Evolutionary conservation across 495 filamentous ascomycete genomes (phyloP), one percentile per base, ranked within the genome.

Genomic region (Evernia prunastri): DNA sequence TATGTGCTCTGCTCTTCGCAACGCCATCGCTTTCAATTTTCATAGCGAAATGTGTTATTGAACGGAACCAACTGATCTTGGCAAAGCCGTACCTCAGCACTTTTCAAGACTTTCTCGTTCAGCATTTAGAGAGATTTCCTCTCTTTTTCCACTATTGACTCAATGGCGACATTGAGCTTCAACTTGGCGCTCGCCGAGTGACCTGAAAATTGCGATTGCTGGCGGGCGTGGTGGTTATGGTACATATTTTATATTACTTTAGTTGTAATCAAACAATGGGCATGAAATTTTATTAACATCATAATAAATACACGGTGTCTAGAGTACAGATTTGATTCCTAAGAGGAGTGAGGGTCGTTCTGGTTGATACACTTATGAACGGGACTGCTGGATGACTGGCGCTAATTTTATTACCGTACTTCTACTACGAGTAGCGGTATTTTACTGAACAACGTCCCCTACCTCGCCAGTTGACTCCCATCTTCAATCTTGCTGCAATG

Each of bases 401-500:
- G 42, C 42, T 45, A 45, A 20, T n/a, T 45, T n/a, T 6, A 23
- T 45, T 20, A 45, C 42, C 20, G 20, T 11, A 45, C 20, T 49
- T n/a, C n/a, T n/a, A n/a, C n/a, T n/a, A n/a, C n/a, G n/a, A n/a
- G n/a, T n/a, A 49, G 45, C 45, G 45, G 45, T 49, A 27, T 27
- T 49, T 10, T 27, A 49, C 45, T 11, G 23, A n/a, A 45, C n/a
- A 10, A 49, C 10, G 1, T 20, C 18, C n/a, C 4, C 1, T 57
- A 20, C 5, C 56, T 37, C 11, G n/a, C 56, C 23, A 12, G 29
- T 4, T n/a, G 15, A 9, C 17, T 36, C 13, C 31, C 17, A 51
- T 51, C 25, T 25, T 15, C 51, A 29, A 47, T 31, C 1, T 36
- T 27, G 15, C n/a, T 13, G 37, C 33, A 15, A 92, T 91, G 89